phyloP scores from a whole-genome alignment of 2,329 filamentous ascomycete genomes.

The Aspergillus clavatus region DNA sequence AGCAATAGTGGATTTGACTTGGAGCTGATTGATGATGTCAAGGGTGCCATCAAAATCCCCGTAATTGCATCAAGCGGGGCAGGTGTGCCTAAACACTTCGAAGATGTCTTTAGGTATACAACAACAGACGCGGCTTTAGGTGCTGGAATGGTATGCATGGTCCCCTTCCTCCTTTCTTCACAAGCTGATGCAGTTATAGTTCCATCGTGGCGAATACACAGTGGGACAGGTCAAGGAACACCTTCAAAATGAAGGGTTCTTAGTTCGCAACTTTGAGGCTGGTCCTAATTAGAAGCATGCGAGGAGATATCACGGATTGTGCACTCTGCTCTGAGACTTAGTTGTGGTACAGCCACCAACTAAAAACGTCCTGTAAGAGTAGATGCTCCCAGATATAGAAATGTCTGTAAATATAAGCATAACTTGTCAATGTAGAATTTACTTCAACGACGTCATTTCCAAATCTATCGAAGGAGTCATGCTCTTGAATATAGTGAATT shows the following conservation, averaged over 20 bases:
- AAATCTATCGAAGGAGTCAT: too few species aligned
- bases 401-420: too few species aligned
- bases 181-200: slow-evolving; percentile 44
- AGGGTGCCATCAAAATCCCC: slow-evolving; percentile 79
- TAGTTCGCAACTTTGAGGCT: slow-evolving; percentile 73
- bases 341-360: too few species aligned
- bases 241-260: slow-evolving; percentile 63
- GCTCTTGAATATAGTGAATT: too few species aligned
- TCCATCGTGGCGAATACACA: slow-evolving; percentile 91
- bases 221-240: slow-evolving; percentile 90
- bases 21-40: slow-evolving; percentile 84
- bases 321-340: too few species aligned
- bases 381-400: too few species aligned
- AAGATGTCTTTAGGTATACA: slow-evolving; percentile 82
- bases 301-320: too few species aligned
- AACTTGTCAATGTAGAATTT: too few species aligned
- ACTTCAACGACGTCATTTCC: too few species aligned
- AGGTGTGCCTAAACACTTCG: slow-evolving; percentile 80
- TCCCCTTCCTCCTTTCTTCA: not conserved
- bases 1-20: slow-evolving; percentile 92
- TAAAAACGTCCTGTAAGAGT: too few species aligned
- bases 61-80: slow-evolving; percentile 94
- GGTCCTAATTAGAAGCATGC: slow-evolving; percentile 1
- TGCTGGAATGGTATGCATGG: slow-evolving; percentile 70
- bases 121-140: slow-evolving; percentile 87